A percentile compares a stretch with the other conserved stretches of the same genome.
phyloP scores from a whole-genome alignment of 2,329 filamentous ascomycete genomes.

The Rachicladosporium sp. region DNA sequence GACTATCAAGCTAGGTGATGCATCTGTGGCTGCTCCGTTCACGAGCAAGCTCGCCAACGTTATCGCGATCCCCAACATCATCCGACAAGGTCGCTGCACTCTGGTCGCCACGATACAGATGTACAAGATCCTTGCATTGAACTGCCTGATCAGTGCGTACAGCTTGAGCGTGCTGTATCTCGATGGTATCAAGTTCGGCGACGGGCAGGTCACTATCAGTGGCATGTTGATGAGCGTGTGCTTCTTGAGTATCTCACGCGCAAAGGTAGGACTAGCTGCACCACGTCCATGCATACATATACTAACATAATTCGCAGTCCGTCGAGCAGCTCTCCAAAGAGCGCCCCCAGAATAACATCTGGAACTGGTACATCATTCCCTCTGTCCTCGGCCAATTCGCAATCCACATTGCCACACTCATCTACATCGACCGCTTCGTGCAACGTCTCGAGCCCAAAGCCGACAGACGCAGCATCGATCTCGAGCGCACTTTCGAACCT shows the following conservation, averaged over 20 bases:
- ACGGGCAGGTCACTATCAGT: constrained; percentile 95
- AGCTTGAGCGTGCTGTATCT: constrained; percentile 91
- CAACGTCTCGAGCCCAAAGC: constrained; percentile 64
- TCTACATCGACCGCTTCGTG: constrained; percentile 86
- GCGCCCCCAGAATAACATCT: constrained; percentile 94
- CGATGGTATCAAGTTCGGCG: constrained; percentile 97
- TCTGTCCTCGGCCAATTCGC: constrained; percentile 96
- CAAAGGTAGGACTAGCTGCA: no score
- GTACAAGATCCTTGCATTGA: constrained; percentile 96
- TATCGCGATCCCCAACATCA: constrained; percentile 93
- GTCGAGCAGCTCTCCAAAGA: constrained; percentile 95
- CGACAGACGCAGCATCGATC: constrained; percentile 52
- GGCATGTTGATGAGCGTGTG: constrained; percentile 99
- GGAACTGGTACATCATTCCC: constrained; percentile 97
- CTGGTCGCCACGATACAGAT: constrained; percentile 98
- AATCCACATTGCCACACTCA: constrained; percentile 82
- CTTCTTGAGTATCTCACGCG: constrained; percentile 96
- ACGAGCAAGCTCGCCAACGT: constrained; percentile 97
- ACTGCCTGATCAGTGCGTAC: constrained; percentile 96
- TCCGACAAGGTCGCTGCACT: constrained; percentile 92
- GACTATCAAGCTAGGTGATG: constrained; percentile 91
- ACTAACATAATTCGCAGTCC: constrained; percentile 39
- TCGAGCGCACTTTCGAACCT: constrained; percentile 88
- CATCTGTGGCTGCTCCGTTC: constrained; percentile 92
- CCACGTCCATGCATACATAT: no score